These are phyloP conservation scores for Teratosphaeria epicoccoides DNA, from an alignment of 2,329 filamentous ascomycete genomes.

Conservation along the genomic window DNA sequence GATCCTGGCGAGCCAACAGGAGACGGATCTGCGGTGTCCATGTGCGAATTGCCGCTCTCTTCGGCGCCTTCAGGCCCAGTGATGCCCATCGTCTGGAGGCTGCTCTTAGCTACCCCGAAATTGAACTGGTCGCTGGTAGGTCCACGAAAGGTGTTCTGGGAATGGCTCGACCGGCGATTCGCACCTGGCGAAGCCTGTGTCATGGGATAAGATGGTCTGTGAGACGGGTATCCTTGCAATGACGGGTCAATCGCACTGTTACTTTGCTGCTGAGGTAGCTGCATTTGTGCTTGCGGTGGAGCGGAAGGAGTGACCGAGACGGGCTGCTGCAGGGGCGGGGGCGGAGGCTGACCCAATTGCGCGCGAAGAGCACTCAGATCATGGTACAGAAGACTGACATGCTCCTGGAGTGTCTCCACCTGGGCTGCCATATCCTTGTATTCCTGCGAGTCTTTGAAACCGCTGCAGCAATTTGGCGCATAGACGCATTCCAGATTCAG, in stretches of 20 bases:
- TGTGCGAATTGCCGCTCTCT: slow-evolving; percentile 19
- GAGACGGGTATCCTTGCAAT: slow-evolving; percentile 18
- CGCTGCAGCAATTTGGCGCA: slow-evolving; percentile 61
- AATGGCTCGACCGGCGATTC: slow-evolving; percentile 7
- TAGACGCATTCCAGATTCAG: slow-evolving; percentile 54
- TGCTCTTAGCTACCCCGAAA: slow-evolving; percentile 76
- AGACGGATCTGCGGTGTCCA: slow-evolving; percentile 4
- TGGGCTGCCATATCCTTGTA: slow-evolving; percentile 72
- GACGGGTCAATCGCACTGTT: slow-evolving; percentile 27
- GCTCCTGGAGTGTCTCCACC: slow-evolving; percentile 65
- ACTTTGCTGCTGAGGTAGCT: slow-evolving; percentile 6
- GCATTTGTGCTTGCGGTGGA: not conserved
- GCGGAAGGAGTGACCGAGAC: not conserved
- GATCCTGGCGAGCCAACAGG: slow-evolving; percentile 7
- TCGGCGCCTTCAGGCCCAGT: slow-evolving; percentile 56
- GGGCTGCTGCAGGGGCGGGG: slow-evolving; percentile 8
- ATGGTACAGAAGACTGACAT: slow-evolving; percentile 67
- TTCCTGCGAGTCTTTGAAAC: slow-evolving; percentile 87
- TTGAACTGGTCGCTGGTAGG: slow-evolving; percentile 79
- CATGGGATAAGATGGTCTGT: slow-evolving; percentile 9
- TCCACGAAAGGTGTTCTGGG: slow-evolving; percentile 58
- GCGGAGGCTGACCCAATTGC: slow-evolving; percentile 30
- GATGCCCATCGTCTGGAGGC: slow-evolving; percentile 82
- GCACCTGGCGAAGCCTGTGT: slow-evolving; percentile 14
- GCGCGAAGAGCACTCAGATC: slow-evolving; percentile 58